Percentiles rank a stretch among this genome's conserved stretches.
phyloP scores from a whole-genome alignment of 768 basidiomycete genomes.

The Tubosaeta sp. region DNA sequence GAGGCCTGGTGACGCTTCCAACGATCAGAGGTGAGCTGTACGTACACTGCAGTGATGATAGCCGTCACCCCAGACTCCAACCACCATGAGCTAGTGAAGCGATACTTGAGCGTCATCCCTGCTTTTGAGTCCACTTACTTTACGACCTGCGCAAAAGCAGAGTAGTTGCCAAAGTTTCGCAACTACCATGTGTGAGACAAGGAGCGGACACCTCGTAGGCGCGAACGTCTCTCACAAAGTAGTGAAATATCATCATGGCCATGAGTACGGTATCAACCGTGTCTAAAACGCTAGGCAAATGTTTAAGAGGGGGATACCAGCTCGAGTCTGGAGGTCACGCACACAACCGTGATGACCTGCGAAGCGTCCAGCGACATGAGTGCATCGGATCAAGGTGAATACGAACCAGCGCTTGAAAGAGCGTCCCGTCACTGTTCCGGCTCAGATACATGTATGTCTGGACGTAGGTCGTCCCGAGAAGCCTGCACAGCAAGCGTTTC shows the following conservation, averaged over 20 bases:
- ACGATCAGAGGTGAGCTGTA: neutral
- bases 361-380: neutral
- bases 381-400: neutral
- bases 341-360: constrained; percentile 1
- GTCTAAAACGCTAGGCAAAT: neutral
- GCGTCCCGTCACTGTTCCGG: neutral
- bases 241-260: neutral
- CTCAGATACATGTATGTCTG: constrained; percentile 2
- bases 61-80: constrained; percentile 1
- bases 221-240: constrained; percentile 1
- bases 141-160: neutral
- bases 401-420: constrained; percentile 3
- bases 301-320: neutral
- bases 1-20: neutral
- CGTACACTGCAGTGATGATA: constrained; percentile 1
- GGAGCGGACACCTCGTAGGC: neutral
- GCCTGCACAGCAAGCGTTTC: neutral
- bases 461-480: constrained; percentile 5
- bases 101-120: neutral
- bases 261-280: neutral
- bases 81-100: neutral
- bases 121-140: neutral
- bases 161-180: neutral
- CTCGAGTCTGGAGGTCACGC: neutral
- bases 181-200: neutral